Evolutionary conservation across 2,329 filamentous ascomycete species (phyloP), one percentile per base, ranked within the genome.

Genomic region (Diaporthe destruens): DNA sequence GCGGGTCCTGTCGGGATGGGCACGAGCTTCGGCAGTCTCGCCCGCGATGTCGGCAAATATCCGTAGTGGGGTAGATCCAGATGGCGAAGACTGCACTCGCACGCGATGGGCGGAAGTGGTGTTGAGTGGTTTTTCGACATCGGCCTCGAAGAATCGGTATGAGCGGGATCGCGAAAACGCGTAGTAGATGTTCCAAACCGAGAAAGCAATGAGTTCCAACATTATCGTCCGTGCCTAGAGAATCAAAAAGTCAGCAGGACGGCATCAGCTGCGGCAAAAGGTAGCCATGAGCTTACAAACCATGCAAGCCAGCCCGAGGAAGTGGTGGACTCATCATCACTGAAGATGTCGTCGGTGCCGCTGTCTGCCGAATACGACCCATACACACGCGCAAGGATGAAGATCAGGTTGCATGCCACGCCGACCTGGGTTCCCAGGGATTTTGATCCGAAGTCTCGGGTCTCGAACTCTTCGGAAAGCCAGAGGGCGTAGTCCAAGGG

Each of bases 401-500:
- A 96, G 42, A 92, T 77, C 53, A 97, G 83, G 82, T 98, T 98
- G 77, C 95, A 85, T 0, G 80, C 88, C 36, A 98, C 77, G 6
- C 95, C 96, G 23, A 97, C 85, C 67, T 94, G 91, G 6, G 91
- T 89, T 34, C 94, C 93, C 81, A 94, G 92, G 47, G 91, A 84
- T 76, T 93, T 92, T 25, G 96, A 94, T 77, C 98, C 94, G 91
- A 95, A 97, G 77, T 98, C 94, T 79, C 93, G 92, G 36, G 94
- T 94, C 80, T 98, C 95, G 74, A 99, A 88, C 83, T 98, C 94
- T 81, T 98, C 96, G 0, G 94, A 97, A 2, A 97, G 83, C 93
- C 94, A 98, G 23, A 99, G 90, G 69, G 96, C 84, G 79, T 96
- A 93, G 83, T 99, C 96, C 84, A 93, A 92, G 3, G 94, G 94